These are phyloP conservation scores for Paramecium sexaurelia DNA, from an alignment of 73 alveolate genomes.

Conservation along the genomic window DNA sequence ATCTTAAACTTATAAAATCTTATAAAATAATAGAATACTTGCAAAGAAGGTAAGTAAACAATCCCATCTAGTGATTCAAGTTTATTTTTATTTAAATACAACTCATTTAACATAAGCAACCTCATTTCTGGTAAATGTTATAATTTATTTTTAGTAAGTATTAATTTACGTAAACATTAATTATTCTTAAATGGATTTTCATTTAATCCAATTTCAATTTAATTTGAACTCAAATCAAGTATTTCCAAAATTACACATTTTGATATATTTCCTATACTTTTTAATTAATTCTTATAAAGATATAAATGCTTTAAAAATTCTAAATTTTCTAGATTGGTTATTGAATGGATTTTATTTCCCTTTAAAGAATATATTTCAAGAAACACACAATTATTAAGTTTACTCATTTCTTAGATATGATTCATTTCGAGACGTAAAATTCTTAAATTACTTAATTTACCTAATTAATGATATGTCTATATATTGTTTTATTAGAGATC, in stretches of 20 bases:
- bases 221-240: constrained; percentile 30
- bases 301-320: neutral
- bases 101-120: neutral
- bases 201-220: neutral
- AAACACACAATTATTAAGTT: neutral
- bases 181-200: neutral
- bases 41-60: neutral
- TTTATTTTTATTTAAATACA: constrained; percentile 22
- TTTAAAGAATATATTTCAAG: constrained; percentile 2
- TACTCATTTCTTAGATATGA: neutral
- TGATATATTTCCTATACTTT: neutral
- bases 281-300: neutral
- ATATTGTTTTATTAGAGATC: constrained; percentile 5
- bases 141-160: constrained; percentile 3
- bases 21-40: neutral
- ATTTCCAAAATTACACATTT: neutral
- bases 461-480: neutral
- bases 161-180: constrained; percentile 13
- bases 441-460: constrained; percentile 32
- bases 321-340: constrained; percentile 14
- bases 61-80: constrained; percentile 40
- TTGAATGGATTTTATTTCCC: constrained; percentile 1
- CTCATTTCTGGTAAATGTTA: neutral
- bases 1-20: constrained; percentile 23
- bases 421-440: constrained; percentile 29